Conservation (phyloP, 345 rosid species). For the Populus deltoides region DNA sequence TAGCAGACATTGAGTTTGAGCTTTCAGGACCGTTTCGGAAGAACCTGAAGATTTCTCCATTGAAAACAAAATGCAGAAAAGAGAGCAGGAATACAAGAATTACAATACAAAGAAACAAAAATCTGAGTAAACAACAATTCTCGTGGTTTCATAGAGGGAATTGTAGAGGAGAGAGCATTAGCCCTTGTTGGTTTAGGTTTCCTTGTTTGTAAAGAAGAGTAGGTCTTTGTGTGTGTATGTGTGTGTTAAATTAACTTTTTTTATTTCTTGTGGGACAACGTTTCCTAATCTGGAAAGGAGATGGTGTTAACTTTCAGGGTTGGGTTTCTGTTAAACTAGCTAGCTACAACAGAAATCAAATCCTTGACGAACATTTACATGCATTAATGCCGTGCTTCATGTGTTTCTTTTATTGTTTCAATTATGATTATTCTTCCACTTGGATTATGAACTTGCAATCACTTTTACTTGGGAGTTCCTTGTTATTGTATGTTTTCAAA, state of each 20-base stretch:
- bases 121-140: background rate
- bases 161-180: background rate
- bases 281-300: background rate
- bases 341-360: background rate
- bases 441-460: too few relatives aligned
- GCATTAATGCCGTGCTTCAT: too few relatives aligned
- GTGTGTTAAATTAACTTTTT: background rate
- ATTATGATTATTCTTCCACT: background rate
- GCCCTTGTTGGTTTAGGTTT: background rate
- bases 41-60: background rate
- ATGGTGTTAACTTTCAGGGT: background rate
- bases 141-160: background rate
- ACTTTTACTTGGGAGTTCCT: background rate
- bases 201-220: background rate
- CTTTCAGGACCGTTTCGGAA: background rate
- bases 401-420: background rate
- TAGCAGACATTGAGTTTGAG: background rate
- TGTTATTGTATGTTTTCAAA: background rate
- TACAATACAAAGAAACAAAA: background rate
- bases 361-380: background rate
- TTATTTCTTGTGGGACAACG: background rate
- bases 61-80: background rate
- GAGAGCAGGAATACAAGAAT: background rate
- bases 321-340: background rate
- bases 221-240: background rate